These are phyloP conservation scores for Eragrostis curvula DNA, from an alignment of 176 grass and related monocot species.

Conservation along the genomic window DNA sequence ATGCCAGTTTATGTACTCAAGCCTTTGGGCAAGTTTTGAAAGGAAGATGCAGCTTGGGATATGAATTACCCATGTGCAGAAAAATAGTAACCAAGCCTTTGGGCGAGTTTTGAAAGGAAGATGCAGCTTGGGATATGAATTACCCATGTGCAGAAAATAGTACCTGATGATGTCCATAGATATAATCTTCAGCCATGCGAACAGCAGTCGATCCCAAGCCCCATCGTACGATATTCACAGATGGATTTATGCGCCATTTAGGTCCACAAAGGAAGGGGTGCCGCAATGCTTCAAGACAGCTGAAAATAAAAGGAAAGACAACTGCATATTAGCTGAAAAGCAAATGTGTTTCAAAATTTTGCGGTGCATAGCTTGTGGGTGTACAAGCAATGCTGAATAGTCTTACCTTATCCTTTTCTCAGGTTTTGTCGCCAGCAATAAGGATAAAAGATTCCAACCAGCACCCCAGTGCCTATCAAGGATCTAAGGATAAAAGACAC, in stretches of 20 bases:
- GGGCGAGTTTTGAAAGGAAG: conserved; percentile 22
- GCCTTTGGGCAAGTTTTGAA: conserved; percentile 32
- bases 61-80: conserved; percentile 8
- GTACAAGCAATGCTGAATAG: conserved; percentile 14
- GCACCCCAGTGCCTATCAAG: conserved; percentile 90
- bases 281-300: conserved; percentile 85
- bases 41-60: conserved; percentile 32
- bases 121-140: conserved; percentile 33
- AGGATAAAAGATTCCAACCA: conserved; percentile 95
- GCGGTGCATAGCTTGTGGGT: conserved; percentile 11
- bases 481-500: conserved; percentile 58
- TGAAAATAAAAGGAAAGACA: conserved; percentile 33
- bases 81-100: conserved; percentile 30
- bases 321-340: not conserved
- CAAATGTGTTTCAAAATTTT: conserved; percentile 17
- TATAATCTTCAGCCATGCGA: conserved; percentile 95
- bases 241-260: conserved; percentile 84
- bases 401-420: conserved; percentile 89
- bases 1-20: conserved; percentile 12
- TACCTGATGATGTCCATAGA: conserved; percentile 90
- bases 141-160: conserved; percentile 14
- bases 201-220: conserved; percentile 93
- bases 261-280: conserved; percentile 97
- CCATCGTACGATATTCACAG: conserved; percentile 75
- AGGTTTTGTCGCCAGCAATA: conserved; percentile 83